Percentiles rank a stretch among this genome's conserved stretches.
Evolutionary conservation across 129 eudicot genomes (phyloP).

Genomic region (Rutidosis leptorrhynchoides): DNA sequence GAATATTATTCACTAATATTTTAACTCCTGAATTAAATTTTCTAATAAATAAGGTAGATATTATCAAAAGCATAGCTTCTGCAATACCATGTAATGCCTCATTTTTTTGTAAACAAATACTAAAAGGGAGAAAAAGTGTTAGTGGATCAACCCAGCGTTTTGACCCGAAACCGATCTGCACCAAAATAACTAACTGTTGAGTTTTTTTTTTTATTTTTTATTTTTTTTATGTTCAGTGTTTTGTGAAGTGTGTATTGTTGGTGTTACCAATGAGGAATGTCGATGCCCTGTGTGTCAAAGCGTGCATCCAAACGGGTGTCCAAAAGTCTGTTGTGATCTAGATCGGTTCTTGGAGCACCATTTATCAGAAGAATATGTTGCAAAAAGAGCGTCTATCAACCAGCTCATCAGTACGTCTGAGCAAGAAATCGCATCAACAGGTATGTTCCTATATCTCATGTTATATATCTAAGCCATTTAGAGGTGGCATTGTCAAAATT

Average conservation of each 20-base stretch:
- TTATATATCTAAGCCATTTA: neutral
- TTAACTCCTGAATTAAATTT: no score
- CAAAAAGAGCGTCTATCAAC: constrained; percentile 26
- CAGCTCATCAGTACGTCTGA: constrained; percentile 8
- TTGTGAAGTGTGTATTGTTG: constrained; percentile 48
- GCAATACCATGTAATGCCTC: neutral
- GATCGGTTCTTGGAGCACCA: constrained; percentile 52
- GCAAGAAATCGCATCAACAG: constrained; percentile 27
- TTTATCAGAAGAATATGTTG: constrained; percentile 48
- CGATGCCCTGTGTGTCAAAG: constrained; percentile 51
- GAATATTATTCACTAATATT: no score
- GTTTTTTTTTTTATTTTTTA: no score
- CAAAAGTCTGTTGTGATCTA: constrained; percentile 52
- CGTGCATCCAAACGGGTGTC: constrained; percentile 53
- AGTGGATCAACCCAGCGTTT: neutral
- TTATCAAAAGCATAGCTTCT: neutral
- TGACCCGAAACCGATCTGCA: neutral
- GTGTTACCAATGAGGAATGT: constrained; percentile 24
- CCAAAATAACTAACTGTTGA: no score
- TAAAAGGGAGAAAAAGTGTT: neutral
- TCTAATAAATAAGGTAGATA: no score
- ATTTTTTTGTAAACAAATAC: no score
- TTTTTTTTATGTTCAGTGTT: no score
- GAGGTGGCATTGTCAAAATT: no score
- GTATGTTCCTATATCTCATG: constrained; percentile 20